phyloP scores from a whole-genome alignment of 2,329 filamentous ascomycete species.

The Diatrype stigma region DNA sequence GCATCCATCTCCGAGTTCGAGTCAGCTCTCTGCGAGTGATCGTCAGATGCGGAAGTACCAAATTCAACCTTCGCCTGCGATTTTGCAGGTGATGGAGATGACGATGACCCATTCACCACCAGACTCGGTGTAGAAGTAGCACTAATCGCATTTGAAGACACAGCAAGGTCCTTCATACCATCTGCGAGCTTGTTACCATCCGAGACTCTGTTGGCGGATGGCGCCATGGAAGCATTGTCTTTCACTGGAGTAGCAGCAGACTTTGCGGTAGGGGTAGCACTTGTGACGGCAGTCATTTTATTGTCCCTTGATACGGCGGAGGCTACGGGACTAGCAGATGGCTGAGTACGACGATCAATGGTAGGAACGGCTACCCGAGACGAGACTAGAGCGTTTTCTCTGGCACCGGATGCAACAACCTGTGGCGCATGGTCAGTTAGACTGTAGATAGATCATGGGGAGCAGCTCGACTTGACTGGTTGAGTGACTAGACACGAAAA shows the following conservation, averaged over 20 bases:
- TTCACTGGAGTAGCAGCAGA: conserved; percentile 12
- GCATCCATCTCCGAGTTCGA: conserved; percentile 63
- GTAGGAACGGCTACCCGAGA: conserved; percentile 27
- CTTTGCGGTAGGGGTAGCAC: conserved; percentile 12
- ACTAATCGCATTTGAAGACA: conserved; percentile 14
- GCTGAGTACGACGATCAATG: conserved; percentile 24
- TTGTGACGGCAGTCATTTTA: conserved; percentile 13
- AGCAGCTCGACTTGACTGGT: too few species aligned
- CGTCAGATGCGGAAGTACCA: conserved; percentile 42
- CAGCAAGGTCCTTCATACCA: conserved; percentile 16
- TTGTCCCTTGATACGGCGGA: conserved; percentile 14
- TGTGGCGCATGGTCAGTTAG: conserved; percentile 8
- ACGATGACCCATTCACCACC: conserved; percentile 47
- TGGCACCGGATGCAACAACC: conserved; percentile 29
- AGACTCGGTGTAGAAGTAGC: conserved; percentile 35
- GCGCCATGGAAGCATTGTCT: conserved; percentile 7
- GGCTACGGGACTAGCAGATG: conserved; percentile 12
- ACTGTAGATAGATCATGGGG: background rate
- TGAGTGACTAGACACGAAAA: too few species aligned
- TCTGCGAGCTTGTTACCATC: conserved; percentile 14
- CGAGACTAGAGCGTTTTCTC: conserved; percentile 21
- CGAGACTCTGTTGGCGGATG: conserved; percentile 7
- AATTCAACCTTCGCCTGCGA: conserved; percentile 25
- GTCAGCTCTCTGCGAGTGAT: conserved; percentile 54
- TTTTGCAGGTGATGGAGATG: conserved; percentile 30